phyloP scores from a whole-genome alignment of 2,329 filamentous ascomycete species.

The Colletotrichum ledebouriae region DNA sequence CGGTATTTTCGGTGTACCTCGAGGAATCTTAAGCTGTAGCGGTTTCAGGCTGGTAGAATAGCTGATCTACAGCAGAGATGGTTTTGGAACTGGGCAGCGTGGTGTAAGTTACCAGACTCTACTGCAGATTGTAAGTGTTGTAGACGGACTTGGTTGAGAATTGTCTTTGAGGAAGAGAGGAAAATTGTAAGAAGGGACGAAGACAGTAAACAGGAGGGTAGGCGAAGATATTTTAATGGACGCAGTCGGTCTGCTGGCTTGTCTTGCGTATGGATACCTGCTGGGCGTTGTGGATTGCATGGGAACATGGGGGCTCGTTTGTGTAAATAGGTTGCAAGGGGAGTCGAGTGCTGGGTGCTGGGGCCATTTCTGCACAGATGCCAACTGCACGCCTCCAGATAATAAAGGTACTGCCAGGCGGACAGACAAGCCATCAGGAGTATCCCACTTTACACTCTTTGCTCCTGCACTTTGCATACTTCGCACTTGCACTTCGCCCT shows the following conservation, averaged over 20 bases:
- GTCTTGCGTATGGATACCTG: constrained; percentile 34
- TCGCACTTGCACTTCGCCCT: constrained; percentile 18
- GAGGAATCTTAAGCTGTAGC: constrained; percentile 36
- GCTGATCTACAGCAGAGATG: constrained; percentile 37
- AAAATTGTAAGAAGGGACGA: not conserved
- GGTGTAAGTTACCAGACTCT: constrained; percentile 38
- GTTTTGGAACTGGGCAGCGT: constrained; percentile 12
- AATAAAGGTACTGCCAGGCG: constrained; percentile 13
- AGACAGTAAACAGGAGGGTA: constrained; percentile 26
- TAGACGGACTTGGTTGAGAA: constrained; percentile 8
- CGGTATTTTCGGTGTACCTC: constrained; percentile 33
- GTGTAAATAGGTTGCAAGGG: constrained; percentile 37
- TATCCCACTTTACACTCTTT: constrained; percentile 7
- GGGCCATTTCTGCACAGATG: constrained; percentile 36
- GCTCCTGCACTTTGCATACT: constrained; percentile 31
- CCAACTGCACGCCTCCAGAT: constrained; percentile 35
- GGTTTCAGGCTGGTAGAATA: constrained; percentile 35
- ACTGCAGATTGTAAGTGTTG: constrained; percentile 2
- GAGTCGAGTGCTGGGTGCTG: constrained; percentile 11
- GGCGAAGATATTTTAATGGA: constrained; percentile 39
- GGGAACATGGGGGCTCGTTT: constrained; percentile 36
- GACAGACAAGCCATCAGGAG: constrained; percentile 35
- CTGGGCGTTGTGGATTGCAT: constrained; percentile 6
- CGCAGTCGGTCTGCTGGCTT: constrained; percentile 34
- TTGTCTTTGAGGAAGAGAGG: constrained; percentile 2